Evolutionary conservation across 352 stramenopile species (phyloP), one percentile per base, ranked within the genome.

Genomic region (Plasmopara viticola): DNA sequence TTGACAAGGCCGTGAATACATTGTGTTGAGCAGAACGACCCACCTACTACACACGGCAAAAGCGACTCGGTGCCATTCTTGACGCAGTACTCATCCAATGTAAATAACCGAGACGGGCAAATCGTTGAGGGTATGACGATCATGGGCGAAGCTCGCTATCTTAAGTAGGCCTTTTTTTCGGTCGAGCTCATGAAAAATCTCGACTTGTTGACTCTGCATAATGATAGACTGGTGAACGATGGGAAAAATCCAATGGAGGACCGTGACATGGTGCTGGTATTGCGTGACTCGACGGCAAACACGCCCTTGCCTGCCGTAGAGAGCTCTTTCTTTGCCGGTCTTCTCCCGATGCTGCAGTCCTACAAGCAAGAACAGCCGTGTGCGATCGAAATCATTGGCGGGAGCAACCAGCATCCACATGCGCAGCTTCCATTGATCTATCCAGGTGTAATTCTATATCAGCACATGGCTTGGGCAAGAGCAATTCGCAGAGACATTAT

Each of bases 31-130:
- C 62, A 91, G 80, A 85, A 78, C 41, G 84, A 94, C 56, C 81
- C 84, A 41, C 77, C 76, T 18, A 87, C 80, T n/a, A 90, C 80
- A 18, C 70, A 76, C 34, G 84, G 66, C 20, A 72, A 66, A 44
- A 68, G 60, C 31, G 44, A 71, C 33, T 58, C 68, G 33, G 62
- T 72, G 5, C 84, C 79, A 13, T 80, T 74, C 38, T 57, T 94
- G 25, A 92, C 84, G 35, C 84, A 90, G 46, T 91, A 92, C 63
- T 94, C 84, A 5, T 68, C 72, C 20, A 94, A 94, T 54, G 72
- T 87, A 17, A 86, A 78, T 40, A 64, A 51, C 30, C 65, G 60
- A 42, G 70, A 69, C n/a, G 73, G 80, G 33, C 56, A 60, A n/a
- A 44, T 87, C 0, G 37, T 61, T 13, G 53, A 65, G 6, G 68